Evolutionary conservation across 192 early-diverging fungal genomes (phyloP).

Genomic region (Coemansia sp.): DNA sequence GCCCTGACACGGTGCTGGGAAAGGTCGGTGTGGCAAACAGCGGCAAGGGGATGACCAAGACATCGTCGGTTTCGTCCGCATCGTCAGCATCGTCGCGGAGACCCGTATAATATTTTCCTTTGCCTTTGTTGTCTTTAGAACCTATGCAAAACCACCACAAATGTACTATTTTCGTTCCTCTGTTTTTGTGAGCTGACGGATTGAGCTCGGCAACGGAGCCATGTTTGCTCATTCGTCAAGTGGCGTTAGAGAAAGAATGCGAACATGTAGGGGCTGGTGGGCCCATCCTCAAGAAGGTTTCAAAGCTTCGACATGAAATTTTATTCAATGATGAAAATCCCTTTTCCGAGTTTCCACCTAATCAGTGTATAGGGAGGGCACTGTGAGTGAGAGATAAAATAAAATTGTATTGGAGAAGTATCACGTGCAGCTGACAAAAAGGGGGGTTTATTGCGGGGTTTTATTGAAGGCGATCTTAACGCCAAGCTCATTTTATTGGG

Average conservation of each 20-base stretch:
- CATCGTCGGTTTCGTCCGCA: conserved; percentile 1
- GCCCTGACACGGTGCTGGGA: conserved; percentile 41
- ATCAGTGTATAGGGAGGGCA: too few relatives aligned
- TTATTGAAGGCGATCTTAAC: conserved; percentile 1
- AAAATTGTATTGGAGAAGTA: background rate
- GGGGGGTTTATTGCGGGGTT: conserved; percentile 1
- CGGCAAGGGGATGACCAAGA: conserved; percentile 46
- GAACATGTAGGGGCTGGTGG: too few relatives aligned
- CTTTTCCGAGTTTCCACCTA: too few relatives aligned
- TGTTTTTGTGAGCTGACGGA: background rate
- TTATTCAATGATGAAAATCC: too few relatives aligned
- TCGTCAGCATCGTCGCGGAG: background rate
- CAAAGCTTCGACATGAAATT: too few relatives aligned
- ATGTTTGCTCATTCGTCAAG: too few relatives aligned
- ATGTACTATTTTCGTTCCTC: too few relatives aligned
- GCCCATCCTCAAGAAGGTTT: too few relatives aligned
- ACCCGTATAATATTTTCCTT: background rate
- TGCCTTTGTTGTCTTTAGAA: background rate
- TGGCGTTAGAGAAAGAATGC: too few relatives aligned
- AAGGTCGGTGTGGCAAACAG: conserved; percentile 50
- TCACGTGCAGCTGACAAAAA: conserved; percentile 10
- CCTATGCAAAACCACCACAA: too few relatives aligned
- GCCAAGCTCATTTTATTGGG: conserved; percentile 4
- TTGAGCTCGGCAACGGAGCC: background rate
- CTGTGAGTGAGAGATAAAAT: background rate